Evolutionary conservation across 2,329 filamentous ascomycete genomes (phyloP).

Genomic region (Chaetothyriales sp.): DNA sequence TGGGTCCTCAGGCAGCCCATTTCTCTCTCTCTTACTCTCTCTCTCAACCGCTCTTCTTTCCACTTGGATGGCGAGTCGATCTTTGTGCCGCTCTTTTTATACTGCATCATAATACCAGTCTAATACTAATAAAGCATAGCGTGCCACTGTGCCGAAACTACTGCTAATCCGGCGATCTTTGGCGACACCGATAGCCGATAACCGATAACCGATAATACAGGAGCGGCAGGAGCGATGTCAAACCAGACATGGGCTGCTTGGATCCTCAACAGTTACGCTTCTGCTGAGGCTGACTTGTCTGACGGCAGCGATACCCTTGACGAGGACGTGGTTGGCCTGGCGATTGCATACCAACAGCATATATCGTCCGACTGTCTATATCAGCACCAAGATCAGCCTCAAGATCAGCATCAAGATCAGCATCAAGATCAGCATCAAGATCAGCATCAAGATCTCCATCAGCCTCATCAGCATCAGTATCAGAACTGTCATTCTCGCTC

Average conservation of each 20-base stretch:
- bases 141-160: neutral
- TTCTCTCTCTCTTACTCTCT: no score
- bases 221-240: neutral
- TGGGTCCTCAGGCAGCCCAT: no score
- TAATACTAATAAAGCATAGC: neutral
- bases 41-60: no score
- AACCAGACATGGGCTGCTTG: conserved; percentile 16
- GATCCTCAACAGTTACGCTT: conserved; percentile 17
- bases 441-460: conserved; percentile 6
- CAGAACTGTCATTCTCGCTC: neutral
- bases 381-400: no score
- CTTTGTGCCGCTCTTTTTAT: no score
- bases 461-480: neutral
- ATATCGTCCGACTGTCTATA: neutral
- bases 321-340: conserved; percentile 6
- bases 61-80: no score
- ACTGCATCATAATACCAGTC: no score
- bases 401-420: neutral
- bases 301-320: conserved; percentile 9
- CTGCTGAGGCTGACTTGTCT: conserved; percentile 8
- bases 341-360: neutral
- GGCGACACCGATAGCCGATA: neutral
- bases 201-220: no score
- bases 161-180: neutral
- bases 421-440: neutral